Base-by-base conservation (phyloP, 768 basidiomycete genomes). In the Calocybe gangraenosa region DNA sequence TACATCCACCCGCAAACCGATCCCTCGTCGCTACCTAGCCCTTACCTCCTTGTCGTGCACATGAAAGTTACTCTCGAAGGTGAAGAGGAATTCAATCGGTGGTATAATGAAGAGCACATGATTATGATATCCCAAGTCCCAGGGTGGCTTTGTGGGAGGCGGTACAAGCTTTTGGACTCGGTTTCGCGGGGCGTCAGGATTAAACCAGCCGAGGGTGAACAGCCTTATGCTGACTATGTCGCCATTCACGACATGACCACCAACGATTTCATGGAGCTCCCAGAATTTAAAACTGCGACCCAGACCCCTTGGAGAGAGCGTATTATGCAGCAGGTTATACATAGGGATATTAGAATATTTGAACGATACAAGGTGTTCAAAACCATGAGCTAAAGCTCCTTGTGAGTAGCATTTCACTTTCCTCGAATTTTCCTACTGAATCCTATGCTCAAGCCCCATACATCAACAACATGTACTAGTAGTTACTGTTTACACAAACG, bases 81-180 rank as follows among this genome's bases (percentile, higher is more conserved):
- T 2, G 65, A 65, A 17, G 55, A 49, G 5, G 63, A 61, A 7
- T 58, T 65, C 46, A 59, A 61, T 44, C 53, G 43, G 42, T 66
- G 61, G 60, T 65, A 64, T 42, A 52, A 54, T 11, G 62, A 60
- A 21, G 63, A 65, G 23, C 63, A 64, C 38, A 54, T 63, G 45
- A 43, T 37, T 4, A 30, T 57, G 42, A 37, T 64, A 21, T 53
- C 53, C 15, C 58, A 61, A 33, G 57, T 60, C 6, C 59, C 60
- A 18, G 65, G 66, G n/a, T 67, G 58, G 56, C 42, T 57, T 10
- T 51, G 64, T 9, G 51, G 52, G 23, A 52, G 60, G 43, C 48
- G 59, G 14, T 65, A 58, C 46, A 56, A 49, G 34, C 51, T 67
- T 7, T 30, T 56, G 14, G 46, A 41, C 15, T 28, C 36, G 13